Evolutionary conservation across 78 protist species (phyloP).

Genomic region (Protostelium mycophagum): DNA sequence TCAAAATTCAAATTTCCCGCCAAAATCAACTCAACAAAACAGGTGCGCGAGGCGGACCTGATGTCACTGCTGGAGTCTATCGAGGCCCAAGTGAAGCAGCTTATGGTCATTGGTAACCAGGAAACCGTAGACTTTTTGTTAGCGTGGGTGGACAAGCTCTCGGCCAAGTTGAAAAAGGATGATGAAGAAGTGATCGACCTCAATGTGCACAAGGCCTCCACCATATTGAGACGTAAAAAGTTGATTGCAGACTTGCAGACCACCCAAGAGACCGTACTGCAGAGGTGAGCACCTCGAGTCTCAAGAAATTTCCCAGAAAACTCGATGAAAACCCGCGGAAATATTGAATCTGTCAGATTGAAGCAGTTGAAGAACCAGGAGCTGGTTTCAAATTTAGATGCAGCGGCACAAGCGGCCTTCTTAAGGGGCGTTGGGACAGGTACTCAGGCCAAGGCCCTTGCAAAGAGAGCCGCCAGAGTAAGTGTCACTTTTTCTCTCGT

Average conservation of each 20-base stretch:
- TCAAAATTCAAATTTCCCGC: too few relatives aligned
- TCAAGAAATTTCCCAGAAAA: neutral
- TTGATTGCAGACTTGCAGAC: neutral
- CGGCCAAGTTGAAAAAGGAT: neutral
- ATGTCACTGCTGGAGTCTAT: neutral
- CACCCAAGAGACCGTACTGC: neutral
- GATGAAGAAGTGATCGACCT: too few relatives aligned
- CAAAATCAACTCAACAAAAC: too few relatives aligned
- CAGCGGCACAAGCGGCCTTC: neutral
- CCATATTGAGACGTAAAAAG: neutral
- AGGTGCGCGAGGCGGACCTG: too few relatives aligned
- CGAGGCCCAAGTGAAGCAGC: neutral
- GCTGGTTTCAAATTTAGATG: neutral
- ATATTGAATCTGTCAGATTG: neutral
- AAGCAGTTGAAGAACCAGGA: neutral
- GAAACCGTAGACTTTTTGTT: neutral
- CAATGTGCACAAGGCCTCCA: neutral
- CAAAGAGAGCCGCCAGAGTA: neutral
- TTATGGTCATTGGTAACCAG: neutral
- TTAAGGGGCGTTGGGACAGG: neutral
- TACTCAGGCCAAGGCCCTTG: neutral
- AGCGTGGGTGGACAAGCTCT: neutral
- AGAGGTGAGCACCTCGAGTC: neutral
- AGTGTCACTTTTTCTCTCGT: too few relatives aligned
- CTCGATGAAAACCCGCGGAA: neutral